These are phyloP conservation scores for Asterionellopsis glacialis DNA, from an alignment of 108 stramenopile genomes.

Conservation along the genomic window DNA sequence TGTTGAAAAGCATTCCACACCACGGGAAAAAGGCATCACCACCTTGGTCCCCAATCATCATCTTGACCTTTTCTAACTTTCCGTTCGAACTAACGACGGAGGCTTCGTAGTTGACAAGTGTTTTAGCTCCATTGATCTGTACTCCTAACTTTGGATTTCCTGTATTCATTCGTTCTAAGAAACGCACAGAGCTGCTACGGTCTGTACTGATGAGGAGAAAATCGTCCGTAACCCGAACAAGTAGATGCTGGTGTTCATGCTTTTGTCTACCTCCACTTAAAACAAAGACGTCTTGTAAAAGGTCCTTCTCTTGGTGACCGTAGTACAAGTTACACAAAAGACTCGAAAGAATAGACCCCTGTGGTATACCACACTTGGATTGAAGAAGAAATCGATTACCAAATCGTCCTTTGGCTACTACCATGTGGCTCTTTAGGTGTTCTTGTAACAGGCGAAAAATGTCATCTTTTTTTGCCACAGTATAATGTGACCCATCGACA, in stretches of 20 bases:
- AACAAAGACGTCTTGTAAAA: constrained; percentile 33
- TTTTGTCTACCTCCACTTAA: constrained; percentile 7
- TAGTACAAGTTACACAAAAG: constrained; percentile 91
- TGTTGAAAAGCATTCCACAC: constrained; percentile 86
- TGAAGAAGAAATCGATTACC: constrained; percentile 53
- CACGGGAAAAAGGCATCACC: constrained; percentile 51
- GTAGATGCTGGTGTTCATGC: constrained; percentile 20
- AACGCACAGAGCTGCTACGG: constrained; percentile 23
- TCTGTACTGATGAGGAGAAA: constrained; percentile 70
- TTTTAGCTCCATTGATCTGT: constrained; percentile 67
- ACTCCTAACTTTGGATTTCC: constrained; percentile 66
- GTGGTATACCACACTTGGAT: constrained; percentile 64
- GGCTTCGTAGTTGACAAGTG: constrained; percentile 24
- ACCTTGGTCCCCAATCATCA: not conserved
- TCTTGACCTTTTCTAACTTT: not conserved
- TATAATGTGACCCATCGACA: constrained; percentile 36
- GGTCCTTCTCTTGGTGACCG: constrained; percentile 66
- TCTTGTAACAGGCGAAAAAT: constrained; percentile 54
- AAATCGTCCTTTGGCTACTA: constrained; percentile 48
- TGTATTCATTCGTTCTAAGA: constrained; percentile 47
- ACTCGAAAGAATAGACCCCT: constrained; percentile 86
- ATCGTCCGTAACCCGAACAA: constrained; percentile 80
- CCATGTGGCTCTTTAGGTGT: constrained; percentile 63
- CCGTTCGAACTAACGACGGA: not conserved
- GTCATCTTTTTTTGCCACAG: constrained; percentile 31